These are phyloP conservation scores for Solanum hybrid DNA, from an alignment of 305 asterid genomes.

Conservation along the genomic window DNA sequence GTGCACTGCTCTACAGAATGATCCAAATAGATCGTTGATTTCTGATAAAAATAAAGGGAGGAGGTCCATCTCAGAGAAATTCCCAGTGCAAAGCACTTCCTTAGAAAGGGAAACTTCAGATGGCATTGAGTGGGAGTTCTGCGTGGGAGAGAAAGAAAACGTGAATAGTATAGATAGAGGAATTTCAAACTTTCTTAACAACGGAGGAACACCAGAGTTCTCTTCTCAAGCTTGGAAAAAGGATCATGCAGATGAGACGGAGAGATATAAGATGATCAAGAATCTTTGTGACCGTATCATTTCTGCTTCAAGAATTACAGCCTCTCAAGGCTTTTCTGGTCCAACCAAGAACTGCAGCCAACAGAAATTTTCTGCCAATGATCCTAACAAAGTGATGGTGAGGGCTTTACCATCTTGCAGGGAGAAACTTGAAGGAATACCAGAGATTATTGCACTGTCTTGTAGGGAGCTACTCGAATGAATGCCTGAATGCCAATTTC, in stretches of 20 bases:
- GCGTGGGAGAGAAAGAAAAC: conserved; percentile 21
- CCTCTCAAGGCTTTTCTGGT: conserved; percentile 38
- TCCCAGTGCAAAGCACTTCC: background rate
- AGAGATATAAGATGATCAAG: conserved; percentile 73
- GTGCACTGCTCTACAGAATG: conserved; percentile 27
- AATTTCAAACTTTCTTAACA: conserved; percentile 8
- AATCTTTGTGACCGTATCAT: conserved; percentile 71
- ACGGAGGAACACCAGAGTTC: conserved; percentile 41
- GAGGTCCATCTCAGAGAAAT: background rate
- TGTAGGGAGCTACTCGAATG: conserved; percentile 11
- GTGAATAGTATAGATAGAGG: conserved; percentile 20
- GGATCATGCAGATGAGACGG: conserved; percentile 54
- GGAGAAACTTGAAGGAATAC: conserved; percentile 6
- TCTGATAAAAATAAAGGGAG: background rate
- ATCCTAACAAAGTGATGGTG: conserved; percentile 22
- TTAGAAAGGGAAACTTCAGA: conserved; percentile 21
- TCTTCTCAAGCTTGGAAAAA: conserved; percentile 40
- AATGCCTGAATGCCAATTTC: background rate
- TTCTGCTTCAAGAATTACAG: conserved; percentile 42
- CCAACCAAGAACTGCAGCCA: conserved; percentile 21
- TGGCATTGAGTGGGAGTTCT: conserved; percentile 48
- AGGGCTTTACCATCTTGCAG: conserved; percentile 20
- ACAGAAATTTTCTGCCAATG: conserved; percentile 22
- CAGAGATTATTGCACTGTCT: background rate
- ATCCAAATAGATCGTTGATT: conserved; percentile 23